A percentile compares a stretch with the other conserved stretches of the same genome.
Conservation (phyloP, 129 eudicot genomes). For the Flaveria robusta region DNA sequence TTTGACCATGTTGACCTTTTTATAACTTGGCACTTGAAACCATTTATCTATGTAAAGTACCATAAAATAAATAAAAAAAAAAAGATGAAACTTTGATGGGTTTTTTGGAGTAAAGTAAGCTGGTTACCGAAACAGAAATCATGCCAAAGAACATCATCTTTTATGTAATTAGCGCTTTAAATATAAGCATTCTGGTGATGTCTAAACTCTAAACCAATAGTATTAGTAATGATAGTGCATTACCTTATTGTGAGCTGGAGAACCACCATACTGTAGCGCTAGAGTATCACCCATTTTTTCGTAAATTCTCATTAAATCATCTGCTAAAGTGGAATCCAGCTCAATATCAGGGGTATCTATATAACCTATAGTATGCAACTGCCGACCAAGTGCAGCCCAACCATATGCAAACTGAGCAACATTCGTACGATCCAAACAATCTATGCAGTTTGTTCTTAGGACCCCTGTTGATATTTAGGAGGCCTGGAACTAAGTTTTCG, state of each 20-base stretch:
- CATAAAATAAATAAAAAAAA: background rate
- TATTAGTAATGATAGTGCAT: background rate
- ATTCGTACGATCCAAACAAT: conserved; percentile 96
- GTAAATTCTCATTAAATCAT: conserved; percentile 70
- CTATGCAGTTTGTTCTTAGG: conserved; percentile 91
- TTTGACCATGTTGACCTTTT: background rate
- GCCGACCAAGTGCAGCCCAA: conserved; percentile 90
- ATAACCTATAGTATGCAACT: conserved; percentile 73
- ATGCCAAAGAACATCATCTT: background rate
- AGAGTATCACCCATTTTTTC: conserved; percentile 96
- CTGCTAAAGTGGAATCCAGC: conserved; percentile 64
- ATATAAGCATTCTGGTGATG: background rate
- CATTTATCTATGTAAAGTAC: background rate
- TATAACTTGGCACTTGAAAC: background rate
- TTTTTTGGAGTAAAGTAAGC: background rate
- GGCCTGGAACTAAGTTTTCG: conserved; percentile 36
- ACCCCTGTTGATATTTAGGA: conserved; percentile 70
- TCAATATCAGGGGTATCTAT: conserved; percentile 50
- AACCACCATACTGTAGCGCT: conserved; percentile 94
- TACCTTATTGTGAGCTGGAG: conserved; percentile 99
- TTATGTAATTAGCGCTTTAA: background rate
- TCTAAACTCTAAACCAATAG: background rate
- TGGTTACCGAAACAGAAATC: background rate
- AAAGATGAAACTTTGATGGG: background rate
- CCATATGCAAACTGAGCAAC: conserved; percentile 92